These are phyloP conservation scores for Mrakia gelida DNA, from an alignment of 768 basidiomycete species.

Conservation along the genomic window DNA sequence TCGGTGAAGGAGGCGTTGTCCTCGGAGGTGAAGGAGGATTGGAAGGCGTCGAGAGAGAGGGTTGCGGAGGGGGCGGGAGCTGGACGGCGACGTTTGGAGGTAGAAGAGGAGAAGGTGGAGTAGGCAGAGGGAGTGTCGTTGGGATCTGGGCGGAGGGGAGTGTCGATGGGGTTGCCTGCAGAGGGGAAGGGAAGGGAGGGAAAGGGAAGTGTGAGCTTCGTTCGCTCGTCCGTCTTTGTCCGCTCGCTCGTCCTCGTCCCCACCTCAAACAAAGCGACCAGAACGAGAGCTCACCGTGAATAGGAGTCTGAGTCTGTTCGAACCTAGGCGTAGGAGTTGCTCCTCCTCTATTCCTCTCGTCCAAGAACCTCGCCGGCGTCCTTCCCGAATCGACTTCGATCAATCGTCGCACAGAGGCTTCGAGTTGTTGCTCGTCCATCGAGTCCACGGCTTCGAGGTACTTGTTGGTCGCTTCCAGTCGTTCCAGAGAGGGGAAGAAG, in stretches of 20 bases:
- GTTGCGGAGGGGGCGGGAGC: conserved; percentile 36
- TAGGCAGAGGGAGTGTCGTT: background rate
- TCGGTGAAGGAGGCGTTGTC: conserved; percentile 96
- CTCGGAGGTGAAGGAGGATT: conserved; percentile 87
- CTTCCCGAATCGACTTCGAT: conserved; percentile 27
- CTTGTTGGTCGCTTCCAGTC: conserved; percentile 30
- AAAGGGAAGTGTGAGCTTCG: background rate
- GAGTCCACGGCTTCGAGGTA: conserved; percentile 30
- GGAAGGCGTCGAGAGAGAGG: conserved; percentile 77
- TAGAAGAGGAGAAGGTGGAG: conserved; percentile 22
- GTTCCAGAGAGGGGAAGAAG: conserved; percentile 67
- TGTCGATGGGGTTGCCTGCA: conserved; percentile 15
- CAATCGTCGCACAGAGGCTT: conserved; percentile 24
- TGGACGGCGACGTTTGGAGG: conserved; percentile 5
- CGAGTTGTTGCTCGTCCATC: conserved; percentile 27
- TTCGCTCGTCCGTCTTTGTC: background rate
- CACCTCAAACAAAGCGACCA: background rate
- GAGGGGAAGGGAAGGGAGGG: background rate
- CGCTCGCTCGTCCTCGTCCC: background rate
- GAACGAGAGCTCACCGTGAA: background rate
- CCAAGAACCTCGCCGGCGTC: conserved; percentile 15
- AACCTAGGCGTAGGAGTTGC: background rate
- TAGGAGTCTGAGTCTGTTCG: conserved; percentile 4
- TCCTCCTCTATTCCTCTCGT: background rate
- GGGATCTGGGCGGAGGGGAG: conserved; percentile 9